phyloP scores from a whole-genome alignment of 2,329 filamentous ascomycete species.

The Chalara sp. region DNA sequence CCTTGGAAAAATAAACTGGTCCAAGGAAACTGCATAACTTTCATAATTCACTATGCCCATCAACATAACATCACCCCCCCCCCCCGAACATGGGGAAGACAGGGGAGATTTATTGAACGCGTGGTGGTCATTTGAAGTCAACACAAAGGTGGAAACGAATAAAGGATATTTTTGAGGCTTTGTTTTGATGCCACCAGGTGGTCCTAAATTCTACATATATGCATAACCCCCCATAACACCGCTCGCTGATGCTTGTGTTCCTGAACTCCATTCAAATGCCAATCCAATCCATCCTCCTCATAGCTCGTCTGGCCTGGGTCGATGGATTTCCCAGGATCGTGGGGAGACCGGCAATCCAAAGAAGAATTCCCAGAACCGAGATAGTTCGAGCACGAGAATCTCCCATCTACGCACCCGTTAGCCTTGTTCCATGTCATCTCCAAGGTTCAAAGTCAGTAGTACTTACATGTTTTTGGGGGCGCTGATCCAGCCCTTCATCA shows the following conservation, averaged over 20 bases:
- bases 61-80: too few species aligned
- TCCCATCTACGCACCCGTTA: conserved; percentile 33
- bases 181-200: too few species aligned
- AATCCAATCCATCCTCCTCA: conserved; percentile 11
- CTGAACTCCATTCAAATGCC: background rate
- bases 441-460: background rate
- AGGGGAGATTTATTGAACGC: too few species aligned
- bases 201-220: too few species aligned
- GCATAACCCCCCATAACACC: background rate
- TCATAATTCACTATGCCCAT: too few species aligned
- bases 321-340: conserved; percentile 41
- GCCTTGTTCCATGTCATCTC: background rate
- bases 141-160: too few species aligned
- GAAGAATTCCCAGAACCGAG: conserved; percentile 54
- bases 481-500: conserved; percentile 63
- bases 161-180: too few species aligned
- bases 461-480: conserved; percentile 68
- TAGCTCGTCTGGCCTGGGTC: conserved; percentile 33
- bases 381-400: conserved; percentile 46
- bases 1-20: too few species aligned
- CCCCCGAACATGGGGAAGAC: too few species aligned
- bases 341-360: conserved; percentile 53
- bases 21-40: too few species aligned
- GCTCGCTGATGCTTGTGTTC: background rate
- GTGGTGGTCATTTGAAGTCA: too few species aligned